These are phyloP conservation scores for Chlamydomonas sp. DNA, from an alignment of 139 green algal species.

Conservation along the genomic window DNA sequence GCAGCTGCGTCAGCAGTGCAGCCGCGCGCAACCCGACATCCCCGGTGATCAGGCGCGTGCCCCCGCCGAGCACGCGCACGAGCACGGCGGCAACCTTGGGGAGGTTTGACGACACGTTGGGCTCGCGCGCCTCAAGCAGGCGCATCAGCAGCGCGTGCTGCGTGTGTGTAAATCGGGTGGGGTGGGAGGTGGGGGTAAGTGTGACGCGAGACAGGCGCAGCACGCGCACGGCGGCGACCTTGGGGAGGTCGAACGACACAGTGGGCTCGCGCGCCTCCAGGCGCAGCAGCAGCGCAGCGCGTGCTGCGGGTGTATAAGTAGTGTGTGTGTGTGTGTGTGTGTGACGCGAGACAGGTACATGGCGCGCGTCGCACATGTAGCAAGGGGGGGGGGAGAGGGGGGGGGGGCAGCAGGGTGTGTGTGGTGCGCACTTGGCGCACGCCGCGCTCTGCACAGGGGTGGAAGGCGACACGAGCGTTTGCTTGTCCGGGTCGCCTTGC, in stretches of 20 bases:
- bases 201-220: not conserved
- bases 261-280: conserved; percentile 44
- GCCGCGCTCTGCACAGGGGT: too few species aligned
- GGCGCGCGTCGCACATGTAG: too few species aligned
- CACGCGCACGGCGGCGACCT: conserved; percentile 28
- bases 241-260: conserved; percentile 46
- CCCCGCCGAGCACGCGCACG: conserved; percentile 31
- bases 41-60: conserved; percentile 27
- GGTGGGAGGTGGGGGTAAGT: not conserved
- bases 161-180: not conserved
- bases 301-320: conserved; percentile 46
- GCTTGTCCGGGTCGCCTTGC: too few species aligned
- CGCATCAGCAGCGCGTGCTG: conserved; percentile 75
- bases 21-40: conserved; percentile 25
- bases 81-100: conserved; percentile 31
- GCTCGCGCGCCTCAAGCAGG: conserved; percentile 49
- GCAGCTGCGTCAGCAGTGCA: conserved; percentile 24
- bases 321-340: not conserved
- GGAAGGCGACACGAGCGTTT: too few species aligned
- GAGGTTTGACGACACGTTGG: conserved; percentile 43
- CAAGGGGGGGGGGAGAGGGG: too few species aligned
- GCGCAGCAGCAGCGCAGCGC: conserved; percentile 66
- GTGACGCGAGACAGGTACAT: not conserved
- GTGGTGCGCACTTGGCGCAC: too few species aligned
- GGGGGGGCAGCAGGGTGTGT: too few species aligned